Evolutionary conservation across 129 eudicot species (phyloP).

Genomic region (Oenanthe sinensis): DNA sequence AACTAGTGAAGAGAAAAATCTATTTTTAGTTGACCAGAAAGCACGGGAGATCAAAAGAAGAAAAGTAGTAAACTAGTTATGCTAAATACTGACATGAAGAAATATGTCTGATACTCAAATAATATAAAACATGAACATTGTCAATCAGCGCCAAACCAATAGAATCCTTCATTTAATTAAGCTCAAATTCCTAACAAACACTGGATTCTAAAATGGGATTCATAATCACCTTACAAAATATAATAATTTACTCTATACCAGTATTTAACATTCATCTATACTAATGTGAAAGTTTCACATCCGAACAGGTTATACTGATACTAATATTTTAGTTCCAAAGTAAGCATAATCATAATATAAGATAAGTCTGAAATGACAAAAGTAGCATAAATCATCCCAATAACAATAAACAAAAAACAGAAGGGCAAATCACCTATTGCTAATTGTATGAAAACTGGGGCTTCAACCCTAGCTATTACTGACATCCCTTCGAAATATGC

Average conservation of each 20-base stretch:
- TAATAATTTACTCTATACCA: background rate
- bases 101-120: background rate
- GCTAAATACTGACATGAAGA: background rate
- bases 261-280: background rate
- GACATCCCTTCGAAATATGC: conserved; percentile 12
- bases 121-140: background rate
- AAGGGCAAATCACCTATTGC: conserved; percentile 34
- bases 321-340: conserved; percentile 38
- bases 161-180: background rate
- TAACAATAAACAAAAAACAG: conserved; percentile 21
- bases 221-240: conserved; percentile 4
- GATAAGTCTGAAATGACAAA: conserved; percentile 76
- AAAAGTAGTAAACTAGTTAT: background rate
- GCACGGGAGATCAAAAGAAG: background rate
- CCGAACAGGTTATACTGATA: conserved; percentile 7
- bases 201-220: background rate
- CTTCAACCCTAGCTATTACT: conserved; percentile 19
- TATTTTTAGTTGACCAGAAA: no score
- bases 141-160: background rate
- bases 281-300: conserved; percentile 2
- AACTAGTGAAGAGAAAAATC: background rate
- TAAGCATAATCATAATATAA: conserved; percentile 31
- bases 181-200: background rate
- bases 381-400: conserved; percentile 41
- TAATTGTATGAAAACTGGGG: conserved; percentile 3